Base-by-base conservation (phyloP, 2,329 filamentous ascomycete species). In the Davidsoniella neocaledoniae region DNA sequence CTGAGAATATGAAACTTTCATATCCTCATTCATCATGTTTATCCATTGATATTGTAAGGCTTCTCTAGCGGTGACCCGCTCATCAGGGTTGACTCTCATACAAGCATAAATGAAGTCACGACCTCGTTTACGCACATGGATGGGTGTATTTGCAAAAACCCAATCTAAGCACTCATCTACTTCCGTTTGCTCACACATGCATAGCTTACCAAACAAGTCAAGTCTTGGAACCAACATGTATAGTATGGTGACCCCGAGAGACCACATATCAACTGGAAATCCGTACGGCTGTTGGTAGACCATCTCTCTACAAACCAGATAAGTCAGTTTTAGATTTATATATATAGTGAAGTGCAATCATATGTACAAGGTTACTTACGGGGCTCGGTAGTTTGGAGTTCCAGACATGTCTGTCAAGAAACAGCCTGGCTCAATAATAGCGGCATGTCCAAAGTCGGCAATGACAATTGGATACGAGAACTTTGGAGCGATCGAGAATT, bases 381-480 rank as follows among this genome's bases (percentile, higher is more conserved):
- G 73, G 29, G 72, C 70, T 55, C 68, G 67, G 49, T 70, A 75
- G 14, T 61, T 59, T 10, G 54, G 49, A 3, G 72, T 75, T 1
- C 73, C 73, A 14, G 70, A 65, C 19, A 59, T 55, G 0, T 67
- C 70, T 4, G 57, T 61, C 63, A 73, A 64, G 44, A 68, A 63
- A n/a, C 17, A 36, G 19, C 64, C 67, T 3, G 63, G 61, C 40
- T 59, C 61, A 7, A 65, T 59, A 9, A 68, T 62, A 10, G 64
- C 70, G 1, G 69, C 71, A 41, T 66, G 66, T 2, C 72, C 72
- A 62, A 76, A 70, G 53, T 76, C 73, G 0, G 71, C 68, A 9
- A 76, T 62, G 54, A 72, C 68, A 2, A 76, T 60, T 7, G 72
- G 63, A 46, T 68, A 67, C 2, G 61, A 60, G 9, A 64, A 58